These are phyloP conservation scores for Actinomortierella wolfii DNA, from an alignment of 371 early-diverging fungal species.

Conservation along the genomic window DNA sequence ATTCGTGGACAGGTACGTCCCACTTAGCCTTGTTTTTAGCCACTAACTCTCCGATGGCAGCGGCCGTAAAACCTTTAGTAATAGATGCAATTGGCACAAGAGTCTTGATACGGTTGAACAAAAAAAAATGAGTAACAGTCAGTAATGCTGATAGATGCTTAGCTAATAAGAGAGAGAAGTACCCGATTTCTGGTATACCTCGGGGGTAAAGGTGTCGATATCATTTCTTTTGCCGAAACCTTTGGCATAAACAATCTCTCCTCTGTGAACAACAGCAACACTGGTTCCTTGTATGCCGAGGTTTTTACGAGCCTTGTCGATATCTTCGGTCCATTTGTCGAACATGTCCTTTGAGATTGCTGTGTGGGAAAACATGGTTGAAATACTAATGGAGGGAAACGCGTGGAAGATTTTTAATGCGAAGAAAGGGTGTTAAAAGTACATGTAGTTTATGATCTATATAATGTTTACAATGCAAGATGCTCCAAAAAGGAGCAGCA, in stretches of 20 bases:
- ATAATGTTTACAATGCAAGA: no score
- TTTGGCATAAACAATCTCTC: conserved; percentile 21
- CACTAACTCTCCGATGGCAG: conserved; percentile 12
- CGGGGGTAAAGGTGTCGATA: conserved; percentile 11
- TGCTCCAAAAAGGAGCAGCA: no score
- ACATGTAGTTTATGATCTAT: no score
- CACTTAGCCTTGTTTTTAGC: conserved; percentile 7
- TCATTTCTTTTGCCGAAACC: conserved; percentile 25
- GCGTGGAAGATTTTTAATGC: no score
- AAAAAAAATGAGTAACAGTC: no score
- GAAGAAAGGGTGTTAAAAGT: no score
- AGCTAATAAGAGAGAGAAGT: no score
- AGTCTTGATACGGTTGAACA: not conserved
- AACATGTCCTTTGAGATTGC: no score
- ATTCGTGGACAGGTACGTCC: conserved; percentile 1
- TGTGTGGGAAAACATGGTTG: no score
- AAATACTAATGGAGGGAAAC: no score
- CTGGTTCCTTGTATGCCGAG: conserved; percentile 19
- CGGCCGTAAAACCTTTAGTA: conserved; percentile 7
- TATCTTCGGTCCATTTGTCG: conserved; percentile 11
- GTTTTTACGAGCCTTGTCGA: conserved; percentile 1
- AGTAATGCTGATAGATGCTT: no score
- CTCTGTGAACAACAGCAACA: conserved; percentile 21
- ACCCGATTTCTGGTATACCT: conserved; percentile 11
- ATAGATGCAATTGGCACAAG: conserved; percentile 3